Conservation (phyloP, 371 early-diverging fungal species). For the Mucor plumbeus region DNA sequence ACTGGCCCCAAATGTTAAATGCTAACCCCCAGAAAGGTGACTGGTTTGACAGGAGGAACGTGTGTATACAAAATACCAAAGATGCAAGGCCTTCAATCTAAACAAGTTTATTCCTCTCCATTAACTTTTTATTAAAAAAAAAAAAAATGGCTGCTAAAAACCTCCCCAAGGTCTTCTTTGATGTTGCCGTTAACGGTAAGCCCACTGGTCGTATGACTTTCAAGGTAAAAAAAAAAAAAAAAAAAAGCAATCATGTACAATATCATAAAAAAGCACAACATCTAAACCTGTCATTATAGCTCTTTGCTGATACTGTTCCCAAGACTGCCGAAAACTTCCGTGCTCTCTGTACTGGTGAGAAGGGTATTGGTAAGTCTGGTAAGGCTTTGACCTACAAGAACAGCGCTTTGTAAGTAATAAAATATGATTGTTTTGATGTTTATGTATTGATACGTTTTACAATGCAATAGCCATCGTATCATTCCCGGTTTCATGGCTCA, state of each 20-base stretch:
- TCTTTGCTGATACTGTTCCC: constrained; percentile 92
- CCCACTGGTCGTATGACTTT: constrained; percentile 69
- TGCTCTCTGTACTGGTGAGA: constrained; percentile 78
- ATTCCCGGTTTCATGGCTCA: constrained; percentile 98
- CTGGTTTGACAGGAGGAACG: background rate
- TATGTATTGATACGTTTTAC: background rate
- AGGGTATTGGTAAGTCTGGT: constrained; percentile 71
- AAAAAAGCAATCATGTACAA: too few relatives aligned
- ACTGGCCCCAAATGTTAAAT: too few relatives aligned
- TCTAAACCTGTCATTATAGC: constrained; percentile 41
- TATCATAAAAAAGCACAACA: too few relatives aligned
- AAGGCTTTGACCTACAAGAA: constrained; percentile 82
- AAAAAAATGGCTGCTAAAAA: constrained; percentile 37
- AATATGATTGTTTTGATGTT: too few relatives aligned
- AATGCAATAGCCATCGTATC: constrained; percentile 77
- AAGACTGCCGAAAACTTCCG: constrained; percentile 99
- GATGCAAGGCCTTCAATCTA: background rate
- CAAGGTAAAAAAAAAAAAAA: constrained; percentile 30
- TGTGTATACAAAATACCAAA: background rate
- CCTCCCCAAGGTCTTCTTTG: constrained; percentile 62
- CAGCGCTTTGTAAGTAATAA: constrained; percentile 71
- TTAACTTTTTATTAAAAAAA: background rate
- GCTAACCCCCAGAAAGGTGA: constrained; percentile 1
- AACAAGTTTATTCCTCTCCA: background rate
- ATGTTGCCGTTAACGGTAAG: constrained; percentile 56